Base-by-base conservation (phyloP, 1,284 basidiomycete genomes). In the Tilletia setariae region DNA sequence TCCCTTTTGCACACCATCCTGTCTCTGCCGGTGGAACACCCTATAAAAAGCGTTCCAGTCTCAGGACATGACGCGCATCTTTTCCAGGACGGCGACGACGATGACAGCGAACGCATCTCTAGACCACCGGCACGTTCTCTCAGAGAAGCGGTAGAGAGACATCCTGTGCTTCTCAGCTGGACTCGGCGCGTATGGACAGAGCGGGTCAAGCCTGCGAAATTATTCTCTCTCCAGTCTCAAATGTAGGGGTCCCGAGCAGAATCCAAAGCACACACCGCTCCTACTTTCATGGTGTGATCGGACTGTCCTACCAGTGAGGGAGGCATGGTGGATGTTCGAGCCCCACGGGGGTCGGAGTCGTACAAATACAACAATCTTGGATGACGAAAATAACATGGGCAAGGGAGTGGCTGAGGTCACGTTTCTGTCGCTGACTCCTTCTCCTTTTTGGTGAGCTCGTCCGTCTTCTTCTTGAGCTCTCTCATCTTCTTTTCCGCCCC, bases 401-500 rank as follows among this genome's bases (percentile, higher is more conserved):
- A n/a, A 40, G 35, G 35, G 11, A 11, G 35, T 11, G 11, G 35
- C 43, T 19, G 46, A 49, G 19, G 46, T 53, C 51, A 53, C 16
- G 51, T 3, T 7, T 53, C 51, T 40, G 35, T 4, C n/a, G 21
- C 51, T 15, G 28, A 28, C 51, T 53, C 51, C 51, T 53, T 53
- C 56, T 61, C 30, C 56, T 15, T 40, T 30, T 61, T 61, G 13
- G 32, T 30, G 30, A 61, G 9, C 56, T 61, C 56, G 11, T 64
- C 51, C 65, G 74, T 67, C 21, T 69, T 65, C 47, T 47, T 69
- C 23, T 72, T 62, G 0, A 72, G 70, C 32, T 79, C 75, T 28
- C 76, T 72, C 35, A 83, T 65, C 66, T 79, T 76, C 66, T 76
- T 76, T 43, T 84, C 83, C 4, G 75, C 72, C 63, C 68, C 73